Evolutionary conservation across 2,329 filamentous ascomycete genomes (phyloP).

Genomic region (Paecilomyces niveus): DNA sequence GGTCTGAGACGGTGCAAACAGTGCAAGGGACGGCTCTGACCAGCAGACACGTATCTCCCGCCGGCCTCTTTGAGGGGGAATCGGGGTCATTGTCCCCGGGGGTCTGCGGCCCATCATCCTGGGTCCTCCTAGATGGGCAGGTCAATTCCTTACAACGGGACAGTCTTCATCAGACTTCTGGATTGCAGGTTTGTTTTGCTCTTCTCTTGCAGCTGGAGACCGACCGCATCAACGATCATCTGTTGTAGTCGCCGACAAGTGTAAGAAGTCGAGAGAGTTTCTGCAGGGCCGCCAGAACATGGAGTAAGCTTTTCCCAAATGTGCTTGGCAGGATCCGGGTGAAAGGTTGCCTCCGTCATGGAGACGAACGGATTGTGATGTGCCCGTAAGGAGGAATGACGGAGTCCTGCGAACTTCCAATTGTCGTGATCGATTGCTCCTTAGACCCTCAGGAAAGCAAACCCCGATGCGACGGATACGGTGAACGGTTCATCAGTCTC

Average conservation of each 20-base stretch:
- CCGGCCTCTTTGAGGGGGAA: neutral
- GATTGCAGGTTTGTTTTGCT: neutral
- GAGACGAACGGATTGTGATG: neutral
- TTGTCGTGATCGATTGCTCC: neutral
- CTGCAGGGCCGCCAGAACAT: neutral
- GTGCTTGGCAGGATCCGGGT: slow-evolving; percentile 7
- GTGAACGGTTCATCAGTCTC: neutral
- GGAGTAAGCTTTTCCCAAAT: neutral
- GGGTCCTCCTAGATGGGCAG: neutral
- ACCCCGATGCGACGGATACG: neutral
- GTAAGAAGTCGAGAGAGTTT: neutral
- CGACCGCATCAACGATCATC: neutral
- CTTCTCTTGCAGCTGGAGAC: neutral
- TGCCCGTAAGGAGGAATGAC: neutral
- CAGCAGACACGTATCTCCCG: neutral
- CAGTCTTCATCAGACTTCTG: neutral
- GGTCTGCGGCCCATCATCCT: neutral
- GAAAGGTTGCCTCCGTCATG: neutral
- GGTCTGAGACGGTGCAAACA: neutral
- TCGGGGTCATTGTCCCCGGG: neutral
- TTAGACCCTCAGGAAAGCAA: neutral
- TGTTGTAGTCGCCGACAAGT: neutral
- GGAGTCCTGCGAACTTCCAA: neutral
- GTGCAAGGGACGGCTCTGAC: slow-evolving; percentile 1
- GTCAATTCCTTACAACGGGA: neutral